Base-by-base conservation (phyloP, 805 yeast genomes). In the Nakazawaea wickerhamii region DNA sequence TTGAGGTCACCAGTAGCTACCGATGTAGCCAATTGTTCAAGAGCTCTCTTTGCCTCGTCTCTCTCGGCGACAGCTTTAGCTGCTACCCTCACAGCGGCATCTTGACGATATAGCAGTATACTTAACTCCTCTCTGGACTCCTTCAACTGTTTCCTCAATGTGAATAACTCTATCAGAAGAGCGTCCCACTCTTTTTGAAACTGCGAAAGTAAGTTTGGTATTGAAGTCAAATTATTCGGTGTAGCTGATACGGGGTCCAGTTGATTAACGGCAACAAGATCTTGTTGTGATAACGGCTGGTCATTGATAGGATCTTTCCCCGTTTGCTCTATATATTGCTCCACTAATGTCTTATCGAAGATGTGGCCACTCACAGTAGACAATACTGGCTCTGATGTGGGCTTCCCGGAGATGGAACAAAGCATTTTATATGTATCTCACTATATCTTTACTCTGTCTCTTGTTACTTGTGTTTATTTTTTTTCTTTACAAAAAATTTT, bases 121-220 rank as follows among this genome's bases (percentile, higher is more conserved):
- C 93, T 81, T 38, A 90, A 65, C 53, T 88, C 91, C 50, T 84
- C 77, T 45, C 83, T 73, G 1, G 89, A 71, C 19, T 68, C 66
- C 40, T 70, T 74, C 30, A 89, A 67, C 51, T 84, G 88, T 56
- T 85, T 84, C 47, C 93, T 71, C 48, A 90, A 64, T 30, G 79
- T 74, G 54, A 87, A 88, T 17, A 84, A 70, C 55, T 91, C 97
- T 40, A 90, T 64, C 22, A 91, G 85, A 34, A 86, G 58, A 0
- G 96, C 77, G 55, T 90, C 97, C 89, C 95, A 90, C 60, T 89
- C 96, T 46, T 81, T 78, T 57, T 90, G 96, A 48, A 90, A 77
- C 2, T 84, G 67, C 2, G 86, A 69, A 39, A 90, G 65, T 52
- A 90, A 61, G 4, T 85, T 69, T 0, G 98, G 98, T 23, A 90